Conservation (phyloP, 73 alveolate genomes). For the Paramecium sonneborni region DNA sequence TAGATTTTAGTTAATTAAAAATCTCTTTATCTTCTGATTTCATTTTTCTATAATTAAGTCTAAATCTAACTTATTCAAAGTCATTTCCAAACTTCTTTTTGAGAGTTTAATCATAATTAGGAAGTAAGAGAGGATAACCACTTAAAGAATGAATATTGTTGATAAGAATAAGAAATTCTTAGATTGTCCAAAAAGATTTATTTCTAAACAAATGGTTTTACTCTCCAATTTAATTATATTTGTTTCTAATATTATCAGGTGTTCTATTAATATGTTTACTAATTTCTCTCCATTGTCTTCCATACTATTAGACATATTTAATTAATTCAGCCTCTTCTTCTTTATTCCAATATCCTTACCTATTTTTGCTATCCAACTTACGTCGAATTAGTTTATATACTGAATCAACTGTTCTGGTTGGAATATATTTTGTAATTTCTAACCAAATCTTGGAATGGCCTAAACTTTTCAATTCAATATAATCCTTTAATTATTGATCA, state of each 20-base stretch:
- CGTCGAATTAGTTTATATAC: neutral
- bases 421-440: neutral
- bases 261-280: slow-evolving; percentile 25
- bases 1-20: neutral
- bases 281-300: slow-evolving; percentile 43
- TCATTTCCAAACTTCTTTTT: neutral
- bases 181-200: neutral
- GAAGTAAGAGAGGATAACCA: neutral
- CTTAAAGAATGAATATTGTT: neutral
- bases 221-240: neutral
- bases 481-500: neutral
- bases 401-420: slow-evolving; percentile 4
- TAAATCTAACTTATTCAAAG: neutral
- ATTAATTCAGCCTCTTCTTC: slow-evolving; percentile 15
- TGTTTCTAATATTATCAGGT: slow-evolving; percentile 40
- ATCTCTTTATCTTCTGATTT: neutral
- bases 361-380: neutral
- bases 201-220: neutral
- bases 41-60: neutral
- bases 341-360: neutral
- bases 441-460: neutral
- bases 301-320: neutral
- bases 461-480: neutral
- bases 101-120: neutral
- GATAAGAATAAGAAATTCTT: neutral